Conservation (phyloP, 2,329 filamentous ascomycete genomes). For the Colletotrichum aenigma region DNA sequence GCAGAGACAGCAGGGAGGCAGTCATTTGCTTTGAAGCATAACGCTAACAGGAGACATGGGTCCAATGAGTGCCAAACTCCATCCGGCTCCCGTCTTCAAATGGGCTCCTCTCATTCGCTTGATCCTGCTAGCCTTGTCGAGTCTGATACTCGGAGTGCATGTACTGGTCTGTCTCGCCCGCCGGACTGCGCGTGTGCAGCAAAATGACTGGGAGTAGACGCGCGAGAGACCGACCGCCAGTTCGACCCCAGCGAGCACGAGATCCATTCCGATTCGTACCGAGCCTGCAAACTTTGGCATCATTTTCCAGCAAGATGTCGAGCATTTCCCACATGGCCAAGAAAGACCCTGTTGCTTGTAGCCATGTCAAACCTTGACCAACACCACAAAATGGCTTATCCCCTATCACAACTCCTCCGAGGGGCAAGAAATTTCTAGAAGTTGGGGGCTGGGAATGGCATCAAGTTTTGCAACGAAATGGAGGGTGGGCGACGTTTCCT, state of each 20-base stretch:
- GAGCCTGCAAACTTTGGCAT: background rate
- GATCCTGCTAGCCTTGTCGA: background rate
- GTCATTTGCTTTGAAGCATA: background rate
- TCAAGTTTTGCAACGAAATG: background rate
- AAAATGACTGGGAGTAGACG: background rate
- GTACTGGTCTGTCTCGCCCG: conserved; percentile 9
- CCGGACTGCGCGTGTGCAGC: background rate
- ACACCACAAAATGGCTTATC: background rate
- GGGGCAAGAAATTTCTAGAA: conserved; percentile 2
- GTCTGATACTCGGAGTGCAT: background rate
- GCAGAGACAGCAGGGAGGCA: background rate
- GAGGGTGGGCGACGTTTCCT: background rate
- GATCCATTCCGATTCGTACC: conserved; percentile 12
- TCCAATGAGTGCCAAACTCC: background rate
- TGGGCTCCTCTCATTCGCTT: background rate
- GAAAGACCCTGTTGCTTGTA: background rate
- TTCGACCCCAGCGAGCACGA: conserved; percentile 9
- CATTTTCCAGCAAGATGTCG: background rate
- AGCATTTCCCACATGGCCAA: background rate
- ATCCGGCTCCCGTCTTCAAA: background rate
- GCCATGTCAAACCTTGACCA: background rate
- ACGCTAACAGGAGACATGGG: background rate
- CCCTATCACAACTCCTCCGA: background rate
- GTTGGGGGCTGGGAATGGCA: conserved; percentile 2
- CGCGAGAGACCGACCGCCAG: conserved; percentile 14